A percentile compares a stretch with the other conserved stretches of the same genome.
phyloP scores from a whole-genome alignment of 176 grass and related monocot genomes.

The Cenchrus fungigraminus region DNA sequence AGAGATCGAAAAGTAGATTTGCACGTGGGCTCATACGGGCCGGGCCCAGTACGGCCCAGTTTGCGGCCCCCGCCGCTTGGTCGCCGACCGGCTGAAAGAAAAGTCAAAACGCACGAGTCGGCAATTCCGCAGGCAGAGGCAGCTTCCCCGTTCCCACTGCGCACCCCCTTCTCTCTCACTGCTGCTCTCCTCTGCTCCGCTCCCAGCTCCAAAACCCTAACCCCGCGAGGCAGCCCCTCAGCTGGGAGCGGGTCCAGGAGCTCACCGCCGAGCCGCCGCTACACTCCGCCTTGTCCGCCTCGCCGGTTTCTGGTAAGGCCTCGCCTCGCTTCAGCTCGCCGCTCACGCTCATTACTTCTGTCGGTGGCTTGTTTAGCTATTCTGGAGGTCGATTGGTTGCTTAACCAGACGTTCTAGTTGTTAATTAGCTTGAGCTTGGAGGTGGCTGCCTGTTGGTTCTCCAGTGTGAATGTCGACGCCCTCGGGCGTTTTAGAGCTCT shows the following conservation, averaged over 20 bases:
- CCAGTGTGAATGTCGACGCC: neutral
- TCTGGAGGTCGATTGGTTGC: constrained; percentile 3
- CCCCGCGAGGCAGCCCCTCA: constrained; percentile 6
- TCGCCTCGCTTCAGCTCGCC: neutral
- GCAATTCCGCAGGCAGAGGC: neutral
- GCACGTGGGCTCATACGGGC: neutral
- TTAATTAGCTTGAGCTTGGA: constrained; percentile 6
- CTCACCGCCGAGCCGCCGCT: constrained; percentile 6
- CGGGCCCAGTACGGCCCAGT: constrained; percentile 14
- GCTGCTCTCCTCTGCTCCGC: constrained; percentile 13
- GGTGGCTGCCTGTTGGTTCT: neutral
- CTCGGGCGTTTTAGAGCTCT: neutral
- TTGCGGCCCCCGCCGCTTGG: constrained; percentile 14
- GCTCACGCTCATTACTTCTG: neutral
- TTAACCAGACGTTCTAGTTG: neutral
- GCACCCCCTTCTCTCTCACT: neutral
- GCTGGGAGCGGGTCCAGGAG: constrained; percentile 17
- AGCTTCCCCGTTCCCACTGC: constrained; percentile 33
- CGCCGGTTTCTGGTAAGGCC: constrained; percentile 31
- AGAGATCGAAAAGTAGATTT: constrained; percentile 4
- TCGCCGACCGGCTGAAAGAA: constrained; percentile 11
- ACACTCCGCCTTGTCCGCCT: neutral
- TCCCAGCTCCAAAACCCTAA: constrained; percentile 56
- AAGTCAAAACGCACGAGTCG: constrained; percentile 56
- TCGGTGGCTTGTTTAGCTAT: neutral